A percentile compares a stretch with the other conserved stretches of the same genome.
Conservation (phyloP, 176 grass and related monocot species). For the Lolium perenne region DNA sequence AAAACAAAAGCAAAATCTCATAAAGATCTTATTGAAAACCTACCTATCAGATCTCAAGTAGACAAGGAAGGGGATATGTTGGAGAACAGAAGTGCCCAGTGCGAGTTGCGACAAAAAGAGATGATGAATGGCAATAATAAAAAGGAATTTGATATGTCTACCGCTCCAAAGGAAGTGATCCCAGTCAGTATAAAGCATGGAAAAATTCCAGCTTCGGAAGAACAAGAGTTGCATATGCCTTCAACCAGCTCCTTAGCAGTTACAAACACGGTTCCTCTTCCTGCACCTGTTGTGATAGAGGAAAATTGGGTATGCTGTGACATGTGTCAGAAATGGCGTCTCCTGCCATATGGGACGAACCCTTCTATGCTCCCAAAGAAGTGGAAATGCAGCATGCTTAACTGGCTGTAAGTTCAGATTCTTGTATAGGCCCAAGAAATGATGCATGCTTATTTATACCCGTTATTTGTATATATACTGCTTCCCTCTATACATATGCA, state of each 20-base stretch:
- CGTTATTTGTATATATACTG: slow-evolving; percentile 11
- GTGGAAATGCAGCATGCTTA: slow-evolving; percentile 84
- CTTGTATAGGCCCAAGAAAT: slow-evolving; percentile 16
- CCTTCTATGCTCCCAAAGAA: slow-evolving; percentile 67
- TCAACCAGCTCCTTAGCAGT: slow-evolving; percentile 35
- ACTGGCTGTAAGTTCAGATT: slow-evolving; percentile 83
- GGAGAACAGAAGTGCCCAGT: slow-evolving; percentile 44
- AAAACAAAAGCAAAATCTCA: slow-evolving; percentile 45
- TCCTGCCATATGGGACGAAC: slow-evolving; percentile 73
- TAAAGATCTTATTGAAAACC: slow-evolving; percentile 38
- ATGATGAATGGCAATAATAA: slow-evolving; percentile 50
- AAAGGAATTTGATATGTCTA: slow-evolving; percentile 42
- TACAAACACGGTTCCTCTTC: slow-evolving; percentile 33
- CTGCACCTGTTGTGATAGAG: slow-evolving; percentile 54
- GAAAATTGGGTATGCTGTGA: slow-evolving; percentile 84
- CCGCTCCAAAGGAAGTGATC: slow-evolving; percentile 48
- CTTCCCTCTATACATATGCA: slow-evolving; percentile 17
- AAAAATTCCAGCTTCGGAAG: slow-evolving; percentile 27
- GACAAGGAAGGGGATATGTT: slow-evolving; percentile 31
- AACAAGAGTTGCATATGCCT: slow-evolving; percentile 42
- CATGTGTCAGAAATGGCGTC: slow-evolving; percentile 76
- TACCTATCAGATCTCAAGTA: slow-evolving; percentile 34
- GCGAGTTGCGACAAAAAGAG: slow-evolving; percentile 32
- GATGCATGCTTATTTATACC: slow-evolving; percentile 26
- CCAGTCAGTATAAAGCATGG: slow-evolving; percentile 46